These are phyloP conservation scores for Pseudognaphalium luteoalbum DNA, from an alignment of 129 eudicot genomes.

Conservation along the genomic window DNA sequence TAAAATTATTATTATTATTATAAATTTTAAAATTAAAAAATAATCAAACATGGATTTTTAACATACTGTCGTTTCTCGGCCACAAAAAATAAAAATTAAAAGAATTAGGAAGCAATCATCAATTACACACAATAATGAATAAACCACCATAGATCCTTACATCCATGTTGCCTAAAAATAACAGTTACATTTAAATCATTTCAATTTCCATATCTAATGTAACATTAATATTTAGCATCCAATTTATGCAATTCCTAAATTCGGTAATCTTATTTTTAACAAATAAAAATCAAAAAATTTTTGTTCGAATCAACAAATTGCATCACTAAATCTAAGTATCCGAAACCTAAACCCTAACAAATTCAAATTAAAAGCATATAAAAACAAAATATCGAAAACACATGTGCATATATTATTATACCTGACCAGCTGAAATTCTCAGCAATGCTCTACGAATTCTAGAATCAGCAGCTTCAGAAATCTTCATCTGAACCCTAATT, in stretches of 20 bases:
- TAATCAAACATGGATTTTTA: background rate
- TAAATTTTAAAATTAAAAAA: too few relatives aligned
- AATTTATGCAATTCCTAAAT: background rate
- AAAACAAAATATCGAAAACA: background rate
- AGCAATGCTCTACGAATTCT: slow-evolving; percentile 80
- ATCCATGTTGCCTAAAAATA: background rate
- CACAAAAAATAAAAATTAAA: background rate
- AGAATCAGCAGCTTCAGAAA: slow-evolving; percentile 74
- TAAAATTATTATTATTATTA: too few relatives aligned
- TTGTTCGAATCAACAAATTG: background rate
- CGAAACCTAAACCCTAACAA: background rate
- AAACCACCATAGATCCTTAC: background rate
- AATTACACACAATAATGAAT: background rate
- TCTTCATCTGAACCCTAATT: slow-evolving; percentile 90
- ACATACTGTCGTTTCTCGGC: background rate
- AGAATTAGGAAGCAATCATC: background rate
- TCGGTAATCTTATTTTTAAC: background rate
- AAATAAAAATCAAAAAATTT: background rate
- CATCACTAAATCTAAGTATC: slow-evolving; percentile 33
- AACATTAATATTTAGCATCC: background rate
- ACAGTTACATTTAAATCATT: background rate
- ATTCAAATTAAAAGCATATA: background rate
- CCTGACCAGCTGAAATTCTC: slow-evolving; percentile 97
- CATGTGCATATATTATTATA: slow-evolving; percentile 15
- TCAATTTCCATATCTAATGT: background rate